A percentile compares a stretch with the other conserved stretches of the same genome.
phyloP scores from a whole-genome alignment of 1,284 basidiomycete genomes.

The Puccinia hordei region DNA sequence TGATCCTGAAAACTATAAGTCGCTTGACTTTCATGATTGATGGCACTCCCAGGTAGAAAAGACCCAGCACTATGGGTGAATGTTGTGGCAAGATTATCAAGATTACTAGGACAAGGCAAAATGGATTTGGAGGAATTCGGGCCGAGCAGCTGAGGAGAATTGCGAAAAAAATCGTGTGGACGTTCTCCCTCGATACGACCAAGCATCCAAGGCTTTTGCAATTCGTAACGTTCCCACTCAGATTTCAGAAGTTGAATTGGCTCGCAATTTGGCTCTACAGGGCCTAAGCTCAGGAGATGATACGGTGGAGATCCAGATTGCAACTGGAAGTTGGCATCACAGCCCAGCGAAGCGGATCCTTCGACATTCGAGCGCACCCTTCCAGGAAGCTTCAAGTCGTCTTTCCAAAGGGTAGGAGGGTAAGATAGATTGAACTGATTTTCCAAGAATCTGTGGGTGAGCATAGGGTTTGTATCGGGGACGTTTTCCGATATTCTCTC shows the following conservation, averaged over 20 bases:
- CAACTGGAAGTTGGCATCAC: not conserved
- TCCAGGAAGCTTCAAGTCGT: conserved; percentile 12
- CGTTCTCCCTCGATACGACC: not conserved
- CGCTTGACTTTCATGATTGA: not conserved
- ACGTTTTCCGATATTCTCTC: conserved; percentile 1
- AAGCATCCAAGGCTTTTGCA: conserved; percentile 20
- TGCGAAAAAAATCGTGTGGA: not conserved
- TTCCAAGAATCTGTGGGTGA: not conserved
- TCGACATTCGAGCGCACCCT: not conserved
- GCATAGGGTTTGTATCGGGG: not conserved
- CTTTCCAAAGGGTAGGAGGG: conserved; percentile 22
- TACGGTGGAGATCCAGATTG: conserved; percentile 9
- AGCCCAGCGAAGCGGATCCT: not conserved
- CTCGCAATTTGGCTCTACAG: conserved; percentile 21
- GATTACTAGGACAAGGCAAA: not conserved
- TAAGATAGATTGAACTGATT: not conserved
- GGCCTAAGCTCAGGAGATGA: conserved; percentile 17
- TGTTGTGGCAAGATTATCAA: not conserved
- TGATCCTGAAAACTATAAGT: not conserved
- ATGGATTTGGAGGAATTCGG: not conserved
- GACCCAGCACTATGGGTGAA: not conserved
- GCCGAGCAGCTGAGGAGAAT: not conserved
- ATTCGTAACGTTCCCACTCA: conserved; percentile 18
- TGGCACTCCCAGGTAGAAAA: not conserved
- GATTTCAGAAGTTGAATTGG: conserved; percentile 9